These are phyloP conservation scores for Vigna mungo DNA, from an alignment of 306 rosid species.

Conservation along the genomic window DNA sequence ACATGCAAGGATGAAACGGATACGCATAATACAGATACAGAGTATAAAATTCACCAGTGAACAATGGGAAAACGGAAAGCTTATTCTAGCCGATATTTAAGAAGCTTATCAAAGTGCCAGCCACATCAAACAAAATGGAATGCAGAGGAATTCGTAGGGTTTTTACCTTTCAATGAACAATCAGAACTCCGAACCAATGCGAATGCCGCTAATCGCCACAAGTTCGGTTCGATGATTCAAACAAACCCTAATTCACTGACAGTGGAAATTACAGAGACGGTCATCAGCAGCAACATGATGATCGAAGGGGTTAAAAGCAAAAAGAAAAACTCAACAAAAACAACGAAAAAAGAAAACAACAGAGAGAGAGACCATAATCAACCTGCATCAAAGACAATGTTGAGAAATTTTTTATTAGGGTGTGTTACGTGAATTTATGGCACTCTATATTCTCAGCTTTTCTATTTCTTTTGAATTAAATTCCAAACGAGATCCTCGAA, in stretches of 20 bases:
- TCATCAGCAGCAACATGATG: neutral
- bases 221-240: neutral
- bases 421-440: no score
- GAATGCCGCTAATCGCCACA: neutral
- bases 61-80: neutral
- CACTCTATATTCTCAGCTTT: neutral
- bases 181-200: neutral
- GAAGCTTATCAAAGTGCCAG: neutral
- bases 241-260: slow-evolving; percentile 41
- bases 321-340: neutral
- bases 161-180: neutral
- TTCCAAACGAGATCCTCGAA: neutral
- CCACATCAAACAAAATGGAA: neutral
- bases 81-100: neutral
- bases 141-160: neutral
- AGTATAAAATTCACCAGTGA: neutral
- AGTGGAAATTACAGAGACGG: neutral
- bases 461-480: neutral
- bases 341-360: neutral
- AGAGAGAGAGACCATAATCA: neutral
- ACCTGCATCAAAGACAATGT: neutral
- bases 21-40: neutral
- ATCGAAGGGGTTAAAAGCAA: neutral
- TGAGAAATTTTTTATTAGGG: no score
- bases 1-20: neutral